These are phyloP conservation scores for Cyberlindnera americana DNA, from an alignment of 805 yeast genomes.

Conservation along the genomic window DNA sequence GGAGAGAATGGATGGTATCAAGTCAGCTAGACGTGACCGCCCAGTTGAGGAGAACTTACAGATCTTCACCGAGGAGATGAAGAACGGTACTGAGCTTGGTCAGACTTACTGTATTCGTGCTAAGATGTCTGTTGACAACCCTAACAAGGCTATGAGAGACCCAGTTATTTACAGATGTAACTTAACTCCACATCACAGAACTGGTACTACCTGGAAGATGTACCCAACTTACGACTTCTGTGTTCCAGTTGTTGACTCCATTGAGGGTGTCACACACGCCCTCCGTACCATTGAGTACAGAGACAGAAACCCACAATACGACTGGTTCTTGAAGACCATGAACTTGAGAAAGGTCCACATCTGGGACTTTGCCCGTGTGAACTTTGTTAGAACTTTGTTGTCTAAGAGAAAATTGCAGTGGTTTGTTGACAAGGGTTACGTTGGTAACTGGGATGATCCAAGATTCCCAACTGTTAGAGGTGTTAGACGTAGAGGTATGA, in stretches of 20 bases:
- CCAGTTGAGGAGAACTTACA: constrained; percentile 86
- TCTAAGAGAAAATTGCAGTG: constrained; percentile 98
- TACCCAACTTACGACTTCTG: constrained; percentile 99
- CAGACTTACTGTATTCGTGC: constrained; percentile 93
- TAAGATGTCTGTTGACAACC: constrained; percentile 86
- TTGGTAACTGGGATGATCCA: constrained; percentile 95
- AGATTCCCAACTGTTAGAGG: constrained; percentile 99
- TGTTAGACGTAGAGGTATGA: constrained; percentile 99
- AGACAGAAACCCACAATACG: constrained; percentile 97
- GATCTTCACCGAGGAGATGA: constrained; percentile 89
- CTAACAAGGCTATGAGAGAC: constrained; percentile 94
- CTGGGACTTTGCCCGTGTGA: constrained; percentile 98
- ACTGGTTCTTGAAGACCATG: constrained; percentile 86
- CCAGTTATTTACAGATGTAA: constrained; percentile 98
- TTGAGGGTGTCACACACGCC: constrained; percentile 98
- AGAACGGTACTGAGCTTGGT: constrained; percentile 90
- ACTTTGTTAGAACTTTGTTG: constrained; percentile 90
- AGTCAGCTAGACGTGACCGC: constrained; percentile 89
- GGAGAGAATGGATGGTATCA: constrained; percentile 96
- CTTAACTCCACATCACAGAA: constrained; percentile 96
- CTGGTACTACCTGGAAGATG: constrained; percentile 89
- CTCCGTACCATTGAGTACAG: constrained; percentile 97
- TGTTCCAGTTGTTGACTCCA: constrained; percentile 91
- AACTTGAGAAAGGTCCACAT: constrained; percentile 86
- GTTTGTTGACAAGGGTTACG: constrained; percentile 92